Base-by-base conservation (phyloP, 805 yeast species). In the Candida andamanensis region DNA sequence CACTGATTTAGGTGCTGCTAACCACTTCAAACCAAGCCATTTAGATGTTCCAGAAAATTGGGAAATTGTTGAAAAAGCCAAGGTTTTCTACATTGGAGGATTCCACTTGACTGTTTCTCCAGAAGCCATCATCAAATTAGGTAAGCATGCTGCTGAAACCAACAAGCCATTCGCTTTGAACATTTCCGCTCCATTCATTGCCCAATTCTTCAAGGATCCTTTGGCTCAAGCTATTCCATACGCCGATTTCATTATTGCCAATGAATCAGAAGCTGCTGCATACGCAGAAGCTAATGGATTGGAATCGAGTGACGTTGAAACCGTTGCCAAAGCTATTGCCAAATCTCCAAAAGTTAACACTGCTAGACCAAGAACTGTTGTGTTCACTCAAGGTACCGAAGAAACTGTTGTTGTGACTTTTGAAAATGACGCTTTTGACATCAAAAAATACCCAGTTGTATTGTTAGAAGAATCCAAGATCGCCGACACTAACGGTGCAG, bases 91-190 rank as follows among this genome's bases (percentile, higher is more conserved):
- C 75, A 83, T 92, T 55, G 98, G 97, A 52, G 99, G 99, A n/a
- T 92, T 80, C 85, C 99, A 92, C 64, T 74, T 92, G 66, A 92
- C 99, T 36, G 99, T 92, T 36, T 85, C 95, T 45, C 96, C 95
- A 45, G 95, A 81, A 39, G 97, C 98, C 36, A 92, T 92, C 53
- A 70, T 74, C 47, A 78, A 80, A 38, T 72, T 92, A 50, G 98
- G 96, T 47, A 74, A 86, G 64, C 95, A 92, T 57, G 97, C 97
- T 44, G 83, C 92, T 41, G 83, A 69, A 40, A 73, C 66, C 52
- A 78, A 81, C 72, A 85, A 85, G 68, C 71, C 76, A 39, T 83
- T 86, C 52, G 71, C 79, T 34, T 63, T 92, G 63, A 92, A 92
- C 76, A 72, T 92, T 60, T 80, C 94, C 44, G 99, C 98, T 36